Evolutionary conservation across 768 basidiomycete genomes (phyloP), one percentile per base, ranked within the genome.

Genomic region (Leccinum subgranulosum): DNA sequence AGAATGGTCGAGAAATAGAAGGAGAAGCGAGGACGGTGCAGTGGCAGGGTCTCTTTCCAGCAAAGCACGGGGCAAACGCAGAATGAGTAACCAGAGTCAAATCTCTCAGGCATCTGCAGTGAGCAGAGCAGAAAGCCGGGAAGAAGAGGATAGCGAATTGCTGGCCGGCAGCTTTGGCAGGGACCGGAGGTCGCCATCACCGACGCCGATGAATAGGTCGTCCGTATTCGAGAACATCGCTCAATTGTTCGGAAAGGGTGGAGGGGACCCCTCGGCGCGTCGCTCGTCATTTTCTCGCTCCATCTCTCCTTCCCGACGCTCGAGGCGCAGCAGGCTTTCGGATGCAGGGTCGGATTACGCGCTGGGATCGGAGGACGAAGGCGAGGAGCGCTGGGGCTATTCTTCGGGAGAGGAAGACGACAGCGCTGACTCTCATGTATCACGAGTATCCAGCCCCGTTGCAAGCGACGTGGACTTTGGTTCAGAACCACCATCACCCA

Each of bases 381-480:
- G 76, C 57, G 83, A 85, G 47, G 90, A 92, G 61, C 81, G 90
- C n/a, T 94, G 92, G 92, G 92, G 92, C 4, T 94, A 94, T 72
- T 85, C 88, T n/a, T 93, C 92, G 3, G 90, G 84, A 23, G 92
- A 94, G 66, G 90, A 83, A 56, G 81, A 88, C 64, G 83, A 84
- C 21, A 77, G 77, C 19, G 78, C 36, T 19, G 70, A 51, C 14
- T 72, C 72, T 29, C 43, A 55, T 19, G 29, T 28, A 14, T 68
- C 70, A 15, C 62, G 23, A n/a, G 14, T 59, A 28, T 60, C 70
- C 27, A 66, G 60, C 43, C 61, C 61, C 23, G 19, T 81, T 31
- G 73, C 79, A 28, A 83, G 80, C 25, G 87, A 89, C 54, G 80
- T 88, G 74, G 80, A 15, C 25, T 25, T 87, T 86, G 6, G 85